A percentile compares a stretch with the other conserved stretches of the same genome.
Conservation (phyloP, 2,329 filamentous ascomycete species). For the Cladosporium sp. region DNA sequence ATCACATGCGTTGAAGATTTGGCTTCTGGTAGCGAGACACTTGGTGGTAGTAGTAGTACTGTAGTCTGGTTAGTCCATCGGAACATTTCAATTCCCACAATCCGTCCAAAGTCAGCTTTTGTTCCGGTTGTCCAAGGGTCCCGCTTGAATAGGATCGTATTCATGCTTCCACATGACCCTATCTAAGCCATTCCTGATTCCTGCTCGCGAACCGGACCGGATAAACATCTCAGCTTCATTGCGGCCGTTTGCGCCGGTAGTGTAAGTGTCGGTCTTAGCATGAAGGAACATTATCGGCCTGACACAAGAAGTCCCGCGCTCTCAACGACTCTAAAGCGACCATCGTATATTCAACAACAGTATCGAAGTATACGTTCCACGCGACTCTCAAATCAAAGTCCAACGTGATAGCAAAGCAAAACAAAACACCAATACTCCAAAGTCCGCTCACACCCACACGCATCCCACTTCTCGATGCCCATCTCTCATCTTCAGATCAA, state of each 20-base stretch:
- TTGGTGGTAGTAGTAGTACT: too few relatives aligned
- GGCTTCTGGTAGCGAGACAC: not conserved
- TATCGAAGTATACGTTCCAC: not conserved
- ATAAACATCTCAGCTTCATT: not conserved
- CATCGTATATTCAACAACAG: too few relatives aligned
- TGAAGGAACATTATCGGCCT: not conserved
- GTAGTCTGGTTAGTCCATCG: not conserved
- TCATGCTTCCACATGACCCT: not conserved
- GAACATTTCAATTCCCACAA: not conserved
- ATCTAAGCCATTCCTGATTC: not conserved
- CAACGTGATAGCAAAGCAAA: not conserved
- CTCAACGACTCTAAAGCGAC: not conserved
- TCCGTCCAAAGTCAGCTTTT: not conserved
- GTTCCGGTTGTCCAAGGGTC: not conserved
- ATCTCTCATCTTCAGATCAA: not conserved
- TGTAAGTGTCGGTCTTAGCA: not conserved
- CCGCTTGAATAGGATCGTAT: not conserved
- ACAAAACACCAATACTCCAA: not conserved
- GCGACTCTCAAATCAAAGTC: not conserved
- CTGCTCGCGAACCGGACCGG: not conserved
- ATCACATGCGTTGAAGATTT: not conserved
- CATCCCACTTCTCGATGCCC: slow-evolving; percentile 9
- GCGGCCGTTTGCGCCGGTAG: not conserved
- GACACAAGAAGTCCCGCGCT: not conserved
- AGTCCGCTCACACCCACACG: not conserved